A percentile compares a stretch with the other conserved stretches of the same genome.
phyloP scores from a whole-genome alignment of 176 grass and related monocot genomes.

The Phoenix roebelenii region DNA sequence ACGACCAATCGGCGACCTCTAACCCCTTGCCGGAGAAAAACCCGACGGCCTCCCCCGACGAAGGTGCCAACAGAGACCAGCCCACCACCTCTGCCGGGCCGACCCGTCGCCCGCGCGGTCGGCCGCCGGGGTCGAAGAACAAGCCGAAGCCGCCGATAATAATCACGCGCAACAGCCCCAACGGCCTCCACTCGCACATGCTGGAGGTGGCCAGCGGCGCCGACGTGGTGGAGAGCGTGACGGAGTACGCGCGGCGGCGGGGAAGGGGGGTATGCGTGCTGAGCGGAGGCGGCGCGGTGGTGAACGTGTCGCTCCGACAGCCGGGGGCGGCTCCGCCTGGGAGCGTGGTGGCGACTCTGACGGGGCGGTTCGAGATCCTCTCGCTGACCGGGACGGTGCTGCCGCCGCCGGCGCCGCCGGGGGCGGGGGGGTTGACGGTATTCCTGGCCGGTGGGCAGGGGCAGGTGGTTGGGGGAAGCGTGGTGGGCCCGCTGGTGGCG shows the following conservation, averaged over 20 bases:
- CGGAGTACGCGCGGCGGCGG: slow-evolving; percentile 1
- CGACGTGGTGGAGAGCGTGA: slow-evolving; percentile 4
- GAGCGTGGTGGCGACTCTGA: not conserved
- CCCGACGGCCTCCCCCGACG: not conserved
- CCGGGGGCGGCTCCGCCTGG: not conserved
- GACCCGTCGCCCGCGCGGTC: not conserved
- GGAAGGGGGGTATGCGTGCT: not conserved
- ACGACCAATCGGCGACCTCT: not conserved
- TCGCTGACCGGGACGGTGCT: slow-evolving; percentile 2
- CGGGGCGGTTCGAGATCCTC: slow-evolving; percentile 8
- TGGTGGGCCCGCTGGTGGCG: slow-evolving; percentile 5
- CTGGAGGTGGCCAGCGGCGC: slow-evolving; percentile 1
- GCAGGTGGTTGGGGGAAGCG: slow-evolving; percentile 2
- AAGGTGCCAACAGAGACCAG: not conserved
- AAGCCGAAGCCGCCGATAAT: slow-evolving; percentile 7
- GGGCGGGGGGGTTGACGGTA: not conserved
- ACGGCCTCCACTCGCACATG: slow-evolving; percentile 6
- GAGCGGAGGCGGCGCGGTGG: not conserved
- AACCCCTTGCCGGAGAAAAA: not conserved
- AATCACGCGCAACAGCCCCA: slow-evolving; percentile 6
- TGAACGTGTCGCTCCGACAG: not conserved
- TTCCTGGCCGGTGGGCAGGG: not conserved
- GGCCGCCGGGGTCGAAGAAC: slow-evolving; percentile 2
- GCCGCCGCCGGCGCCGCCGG: slow-evolving; percentile 1
- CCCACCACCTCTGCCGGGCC: not conserved